Evolutionary conservation across 805 yeast genomes (phyloP).

Genomic region (Pichia gijzeniarum): DNA sequence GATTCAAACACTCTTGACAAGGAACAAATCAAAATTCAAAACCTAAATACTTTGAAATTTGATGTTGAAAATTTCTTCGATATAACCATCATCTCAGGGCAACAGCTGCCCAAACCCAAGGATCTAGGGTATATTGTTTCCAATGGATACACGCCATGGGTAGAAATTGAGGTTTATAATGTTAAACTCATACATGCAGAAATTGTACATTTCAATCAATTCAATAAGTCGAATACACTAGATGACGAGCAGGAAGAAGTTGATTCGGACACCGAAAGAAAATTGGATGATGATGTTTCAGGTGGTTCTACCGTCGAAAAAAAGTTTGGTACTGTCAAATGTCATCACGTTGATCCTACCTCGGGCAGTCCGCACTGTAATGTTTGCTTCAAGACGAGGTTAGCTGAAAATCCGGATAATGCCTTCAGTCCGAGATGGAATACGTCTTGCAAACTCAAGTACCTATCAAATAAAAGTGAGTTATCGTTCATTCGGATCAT

Average conservation of each 20-base stretch:
- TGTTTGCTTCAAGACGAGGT: slow-evolving; percentile 27
- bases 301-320: not conserved
- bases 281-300: not conserved
- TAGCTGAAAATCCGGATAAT: slow-evolving; percentile 43
- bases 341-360: slow-evolving; percentile 6
- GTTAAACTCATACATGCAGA: slow-evolving; percentile 18
- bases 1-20: not conserved
- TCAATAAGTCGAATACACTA: not conserved
- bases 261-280: not conserved
- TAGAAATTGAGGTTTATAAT: slow-evolving; percentile 56
- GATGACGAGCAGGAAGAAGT: not conserved
- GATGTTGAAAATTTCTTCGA: slow-evolving; percentile 20
- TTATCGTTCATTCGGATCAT: slow-evolving; percentile 52
- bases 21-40: not conserved
- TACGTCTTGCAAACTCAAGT: slow-evolving; percentile 37
- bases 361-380: slow-evolving; percentile 4
- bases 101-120: slow-evolving; percentile 70
- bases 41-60: slow-evolving; percentile 9
- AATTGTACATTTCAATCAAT: not conserved
- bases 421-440: slow-evolving; percentile 91
- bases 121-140: slow-evolving; percentile 22
- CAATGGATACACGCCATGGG: slow-evolving; percentile 49
- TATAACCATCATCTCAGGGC: slow-evolving; percentile 67
- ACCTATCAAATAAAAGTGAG: slow-evolving; percentile 33
- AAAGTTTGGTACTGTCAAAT: slow-evolving; percentile 6